These are phyloP conservation scores for Microascus cirrosus DNA, from an alignment of 2,329 filamentous ascomycete genomes.

Conservation along the genomic window DNA sequence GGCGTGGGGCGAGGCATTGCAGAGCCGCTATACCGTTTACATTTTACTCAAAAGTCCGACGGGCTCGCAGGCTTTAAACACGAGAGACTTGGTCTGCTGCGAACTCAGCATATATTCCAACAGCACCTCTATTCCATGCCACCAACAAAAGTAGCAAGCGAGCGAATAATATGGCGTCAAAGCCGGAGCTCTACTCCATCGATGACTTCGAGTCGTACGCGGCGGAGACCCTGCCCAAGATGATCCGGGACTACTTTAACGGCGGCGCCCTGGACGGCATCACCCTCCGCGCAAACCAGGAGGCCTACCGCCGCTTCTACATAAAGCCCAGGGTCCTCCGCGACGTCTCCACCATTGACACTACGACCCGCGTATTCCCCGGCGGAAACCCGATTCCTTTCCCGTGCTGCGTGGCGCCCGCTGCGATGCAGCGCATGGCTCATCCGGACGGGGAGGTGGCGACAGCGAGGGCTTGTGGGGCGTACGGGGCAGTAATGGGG, in stretches of 20 bases:
- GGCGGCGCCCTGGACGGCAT: slow-evolving; percentile 43
- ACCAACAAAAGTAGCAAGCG: background rate
- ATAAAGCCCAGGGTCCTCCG: slow-evolving; percentile 24
- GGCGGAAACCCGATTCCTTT: slow-evolving; percentile 23
- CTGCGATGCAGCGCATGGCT: slow-evolving; percentile 42
- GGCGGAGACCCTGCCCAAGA: slow-evolving; percentile 23
- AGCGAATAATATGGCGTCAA: background rate
- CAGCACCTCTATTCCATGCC: background rate
- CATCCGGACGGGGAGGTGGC: slow-evolving; percentile 40
- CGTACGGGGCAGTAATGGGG: slow-evolving; percentile 8
- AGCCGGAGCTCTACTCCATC: slow-evolving; percentile 8
- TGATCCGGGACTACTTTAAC: slow-evolving; percentile 42
- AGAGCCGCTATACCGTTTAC: too few species aligned
- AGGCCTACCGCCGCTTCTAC: slow-evolving; percentile 37
- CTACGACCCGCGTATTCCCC: slow-evolving; percentile 9
- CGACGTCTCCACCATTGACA: slow-evolving; percentile 13
- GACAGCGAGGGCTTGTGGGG: slow-evolving; percentile 30
- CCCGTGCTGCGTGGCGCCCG: slow-evolving; percentile 41
- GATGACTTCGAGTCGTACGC: slow-evolving; percentile 26
- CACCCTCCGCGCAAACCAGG: slow-evolving; percentile 40
- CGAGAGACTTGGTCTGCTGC: background rate
- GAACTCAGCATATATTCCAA: too few species aligned
- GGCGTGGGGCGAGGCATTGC: too few species aligned
- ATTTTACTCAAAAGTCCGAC: too few species aligned
- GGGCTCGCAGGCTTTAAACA: too few species aligned